Base-by-base conservation (phyloP, 257 asterid species). In the Fraxinus americana region DNA sequence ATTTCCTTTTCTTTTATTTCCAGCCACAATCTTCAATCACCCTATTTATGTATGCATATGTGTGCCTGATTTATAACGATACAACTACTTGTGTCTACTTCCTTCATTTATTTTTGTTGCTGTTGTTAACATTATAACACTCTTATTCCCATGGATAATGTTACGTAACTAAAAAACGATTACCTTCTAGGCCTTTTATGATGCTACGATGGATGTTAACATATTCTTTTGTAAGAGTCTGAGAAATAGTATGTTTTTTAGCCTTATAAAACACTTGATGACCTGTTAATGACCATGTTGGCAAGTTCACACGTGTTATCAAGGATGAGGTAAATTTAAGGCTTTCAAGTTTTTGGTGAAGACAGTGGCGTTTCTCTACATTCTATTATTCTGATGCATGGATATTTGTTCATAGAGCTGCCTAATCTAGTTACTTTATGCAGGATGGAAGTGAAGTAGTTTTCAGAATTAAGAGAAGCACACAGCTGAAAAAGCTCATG, bases 381-480 rank as follows among this genome's bases (percentile, higher is more conserved):
- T 48, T 14, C 6, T 48, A n/a, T 16, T 13, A 4, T n/a, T 54
- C 27, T 5, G 65, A 19, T 54, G 27, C 65, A 17, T 52, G 61
- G 23, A 52, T 4, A 54, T 17, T 17, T 19, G 9, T 54, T 38
- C 10, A 38, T 13, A 14, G 48, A 32, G 63, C 6, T 39, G 41
- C 17, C 38, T 72, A 34, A 23, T 70, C 27, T 76, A 61, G 29
- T 29, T 75, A 11, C 52, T 65, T 72, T 23, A 67, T 75, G 71
- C 38, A 87, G 91, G 91, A 85, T 67, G 91, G 89, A 17, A 85
- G 85, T 43, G 91, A 86, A 67, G 90, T 86, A n/a, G 82, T 86
- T 70, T 74, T 57, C 77, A 74, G 36, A 32, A 57, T 74, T 11
- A 43, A 48, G 65, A 76, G 73, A 43, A 41, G 14, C 30, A 67